Conservation (phyloP, 2,329 filamentous ascomycete genomes). For the Alternaria sp. region DNA sequence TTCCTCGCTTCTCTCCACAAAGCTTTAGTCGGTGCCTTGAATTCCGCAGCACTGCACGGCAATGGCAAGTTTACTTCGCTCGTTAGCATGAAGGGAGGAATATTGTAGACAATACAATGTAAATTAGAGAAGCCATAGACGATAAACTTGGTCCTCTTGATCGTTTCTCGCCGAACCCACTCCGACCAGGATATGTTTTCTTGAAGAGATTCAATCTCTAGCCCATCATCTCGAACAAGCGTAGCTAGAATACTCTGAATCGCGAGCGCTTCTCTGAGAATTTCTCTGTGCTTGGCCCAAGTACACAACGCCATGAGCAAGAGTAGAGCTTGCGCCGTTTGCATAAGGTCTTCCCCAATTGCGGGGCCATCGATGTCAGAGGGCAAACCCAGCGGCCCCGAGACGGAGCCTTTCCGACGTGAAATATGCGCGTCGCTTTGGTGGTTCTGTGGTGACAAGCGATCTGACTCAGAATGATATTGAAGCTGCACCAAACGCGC, state of each 20-base stretch:
- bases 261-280: conserved; percentile 65
- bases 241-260: conserved; percentile 66
- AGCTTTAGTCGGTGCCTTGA: conserved; percentile 61
- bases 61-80: conserved; percentile 63
- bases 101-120: conserved; percentile 69
- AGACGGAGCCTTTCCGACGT: conserved; percentile 28
- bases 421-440: conserved; percentile 29
- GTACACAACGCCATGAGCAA: conserved; percentile 68
- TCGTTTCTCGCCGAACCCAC: conserved; percentile 63
- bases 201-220: conserved; percentile 63
- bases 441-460: conserved; percentile 28
- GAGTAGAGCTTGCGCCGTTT: conserved; percentile 71
- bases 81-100: conserved; percentile 66
- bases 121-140: conserved; percentile 68
- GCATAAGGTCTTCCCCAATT: conserved; percentile 57
- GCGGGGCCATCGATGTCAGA: conserved; percentile 30
- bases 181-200: conserved; percentile 63
- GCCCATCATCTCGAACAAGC: conserved; percentile 63
- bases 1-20: conserved; percentile 58
- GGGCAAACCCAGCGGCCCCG: conserved; percentile 41
- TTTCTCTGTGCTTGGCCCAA: conserved; percentile 66
- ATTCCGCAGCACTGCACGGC: conserved; percentile 63
- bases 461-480: conserved; percentile 33
- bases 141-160: conserved; percentile 64
- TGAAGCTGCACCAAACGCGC: conserved; percentile 52